A percentile compares a stretch with the other conserved stretches of the same genome.
These are phyloP conservation scores for Teratosphaeriaceae sp. DNA, from an alignment of 2,329 filamentous ascomycete species.

Conservation along the genomic window DNA sequence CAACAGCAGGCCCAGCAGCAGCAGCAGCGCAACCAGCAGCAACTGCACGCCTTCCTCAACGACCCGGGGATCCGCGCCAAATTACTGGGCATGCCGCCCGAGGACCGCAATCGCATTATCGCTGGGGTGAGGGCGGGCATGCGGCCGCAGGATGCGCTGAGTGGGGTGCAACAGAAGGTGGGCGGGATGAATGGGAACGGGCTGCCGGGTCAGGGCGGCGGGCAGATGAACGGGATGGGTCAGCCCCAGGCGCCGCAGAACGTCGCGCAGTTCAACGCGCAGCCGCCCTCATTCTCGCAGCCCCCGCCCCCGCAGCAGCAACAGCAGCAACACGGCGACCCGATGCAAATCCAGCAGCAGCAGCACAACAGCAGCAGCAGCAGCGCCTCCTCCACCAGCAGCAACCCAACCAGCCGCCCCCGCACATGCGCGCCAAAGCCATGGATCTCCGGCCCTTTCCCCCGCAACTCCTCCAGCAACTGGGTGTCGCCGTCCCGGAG, in stretches of 20 bases:
- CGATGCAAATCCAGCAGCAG: no score
- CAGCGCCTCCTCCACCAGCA: constrained; percentile 11
- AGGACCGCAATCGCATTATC: not conserved
- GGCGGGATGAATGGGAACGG: not conserved
- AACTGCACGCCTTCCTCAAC: constrained; percentile 12
- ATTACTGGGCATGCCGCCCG: not conserved
- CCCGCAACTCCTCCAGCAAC: constrained; percentile 10
- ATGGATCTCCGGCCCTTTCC: constrained; percentile 19
- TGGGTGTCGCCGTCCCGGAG: constrained; percentile 35
- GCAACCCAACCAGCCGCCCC: constrained; percentile 7
- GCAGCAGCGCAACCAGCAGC: constrained; percentile 21
- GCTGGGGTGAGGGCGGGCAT: not conserved
- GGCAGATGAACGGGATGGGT: not conserved
- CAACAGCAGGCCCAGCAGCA: no score
- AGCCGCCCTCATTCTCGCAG: constrained; percentile 12
- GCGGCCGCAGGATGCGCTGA: constrained; percentile 6
- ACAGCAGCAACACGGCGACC: constrained; percentile 4
- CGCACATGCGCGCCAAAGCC: constrained; percentile 10
- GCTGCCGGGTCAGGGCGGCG: not conserved
- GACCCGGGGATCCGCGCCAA: constrained; percentile 10
- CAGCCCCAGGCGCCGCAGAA: constrained; percentile 9
- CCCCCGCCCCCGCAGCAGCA: constrained; percentile 11
- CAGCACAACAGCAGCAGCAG: no score
- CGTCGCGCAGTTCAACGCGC: constrained; percentile 11
- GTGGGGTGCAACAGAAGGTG: constrained; percentile 8